Base-by-base conservation (phyloP, 352 stramenopile genomes). In the Poterioochromonas sp. region DNA sequence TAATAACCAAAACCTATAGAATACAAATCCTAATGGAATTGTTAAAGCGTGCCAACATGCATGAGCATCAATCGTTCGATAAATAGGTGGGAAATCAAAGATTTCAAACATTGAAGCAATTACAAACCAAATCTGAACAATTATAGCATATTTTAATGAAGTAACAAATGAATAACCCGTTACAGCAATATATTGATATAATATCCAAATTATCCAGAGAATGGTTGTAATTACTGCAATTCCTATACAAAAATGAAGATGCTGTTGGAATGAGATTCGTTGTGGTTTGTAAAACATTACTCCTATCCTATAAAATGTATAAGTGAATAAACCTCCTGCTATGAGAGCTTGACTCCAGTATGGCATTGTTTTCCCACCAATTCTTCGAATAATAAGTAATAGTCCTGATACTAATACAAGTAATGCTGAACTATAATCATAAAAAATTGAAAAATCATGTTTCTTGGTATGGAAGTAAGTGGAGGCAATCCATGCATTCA, bases 1-100 rank as follows among this genome's bases (percentile, higher is more conserved):
- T 26, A 58, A 15, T 26, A 58, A 58, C 62, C 62, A 71, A 44
- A 71, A 71, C 18, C n/a, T 2, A 32, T 71, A 71, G 11, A 11
- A 71, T 18, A 71, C 5, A 29, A 71, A 71, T 43, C 62, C 62
- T 8, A 71, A 29, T 71, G 62, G 62, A 49, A 71, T 32, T n/a
- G 62, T 71, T 8, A 29, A 11, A 34, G 62, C 62, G 40, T 71
- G 62, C 62, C 62, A 71, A 8, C 12, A 49, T 47, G 62, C 12
- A 44, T 71, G 62, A 43, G 62, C 62, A 44, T 71, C 62, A 71
- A 71, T 41, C 5, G 12, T 40, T 43, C 34, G 29, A 18, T 26
- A 47, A 20, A 43, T 12, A 32, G 62, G 62, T 44, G 62, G 62
- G 32, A 71, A 71, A 49, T 71, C 62, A 49, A 71, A 71, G 15